Conservation (phyloP, 371 early-diverging fungal species). For the Chytridium lagenaria region DNA sequence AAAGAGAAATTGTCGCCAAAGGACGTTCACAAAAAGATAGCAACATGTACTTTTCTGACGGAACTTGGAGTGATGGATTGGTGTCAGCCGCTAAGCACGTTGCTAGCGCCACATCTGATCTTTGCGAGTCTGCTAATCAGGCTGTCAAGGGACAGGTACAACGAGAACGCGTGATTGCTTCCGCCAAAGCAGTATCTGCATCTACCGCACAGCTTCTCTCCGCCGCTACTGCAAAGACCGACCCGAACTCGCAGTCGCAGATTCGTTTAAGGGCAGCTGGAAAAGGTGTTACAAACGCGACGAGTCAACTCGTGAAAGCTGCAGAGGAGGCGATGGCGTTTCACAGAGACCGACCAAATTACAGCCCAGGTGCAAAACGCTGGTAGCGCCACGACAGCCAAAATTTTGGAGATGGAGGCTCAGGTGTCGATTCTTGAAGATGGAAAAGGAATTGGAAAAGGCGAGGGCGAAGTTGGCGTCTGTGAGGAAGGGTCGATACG, state of each 20-base stretch:
- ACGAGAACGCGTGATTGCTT: conserved; percentile 53
- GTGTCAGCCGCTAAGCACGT: conserved; percentile 62
- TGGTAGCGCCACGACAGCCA: conserved; percentile 17
- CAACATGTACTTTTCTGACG: conserved; percentile 56
- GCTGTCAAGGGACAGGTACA: conserved; percentile 50
- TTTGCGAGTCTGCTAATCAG: conserved; percentile 56
- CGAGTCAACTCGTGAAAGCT: conserved; percentile 54
- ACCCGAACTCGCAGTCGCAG: conserved; percentile 50
- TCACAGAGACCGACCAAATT: conserved; percentile 40
- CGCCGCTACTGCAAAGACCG: conserved; percentile 50
- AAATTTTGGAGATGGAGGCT: conserved; percentile 60
- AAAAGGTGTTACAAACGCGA: conserved; percentile 56
- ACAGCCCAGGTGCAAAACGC: conserved; percentile 11
- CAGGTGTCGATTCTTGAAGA: conserved; percentile 57
- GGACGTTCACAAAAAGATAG: conserved; percentile 25
- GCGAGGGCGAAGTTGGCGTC: conserved; percentile 55
- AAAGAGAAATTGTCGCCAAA: conserved; percentile 56
- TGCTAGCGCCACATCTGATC: conserved; percentile 50
- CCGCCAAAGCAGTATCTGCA: conserved; percentile 51
- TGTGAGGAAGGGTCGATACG: conserved; percentile 58
- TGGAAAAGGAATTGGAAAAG: conserved; percentile 64
- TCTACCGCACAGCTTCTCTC: conserved; percentile 57
- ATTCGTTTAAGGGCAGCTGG: conserved; percentile 58
- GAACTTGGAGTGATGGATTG: conserved; percentile 65
- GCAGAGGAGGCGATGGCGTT: conserved; percentile 46